Conservation (phyloP, 163 green algal species). For the Chlorella variabilis region DNA sequence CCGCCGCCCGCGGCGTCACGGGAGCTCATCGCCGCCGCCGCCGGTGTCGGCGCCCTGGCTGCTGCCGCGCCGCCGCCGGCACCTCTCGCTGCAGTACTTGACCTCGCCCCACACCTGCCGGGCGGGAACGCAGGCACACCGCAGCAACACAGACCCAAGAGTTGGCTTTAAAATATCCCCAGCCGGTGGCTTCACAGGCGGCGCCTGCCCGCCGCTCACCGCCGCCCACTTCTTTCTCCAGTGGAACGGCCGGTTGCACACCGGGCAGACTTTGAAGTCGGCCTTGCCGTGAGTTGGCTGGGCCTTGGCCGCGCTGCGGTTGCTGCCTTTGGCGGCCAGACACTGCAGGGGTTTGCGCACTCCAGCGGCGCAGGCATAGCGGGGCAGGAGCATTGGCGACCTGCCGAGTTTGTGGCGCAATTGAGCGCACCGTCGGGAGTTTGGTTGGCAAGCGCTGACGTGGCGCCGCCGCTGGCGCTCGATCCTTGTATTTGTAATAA, state of each 20-base stretch:
- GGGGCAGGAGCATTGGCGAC: no score
- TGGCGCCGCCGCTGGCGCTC: no score
- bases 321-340: not conserved
- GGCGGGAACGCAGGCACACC: not conserved
- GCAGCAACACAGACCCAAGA: no score
- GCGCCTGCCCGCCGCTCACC: no score
- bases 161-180: no score
- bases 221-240: slow-evolving; percentile 29
- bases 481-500: no score
- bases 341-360: no score
- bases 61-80: slow-evolving; percentile 7
- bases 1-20: not conserved
- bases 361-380: no score
- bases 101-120: slow-evolving; percentile 19
- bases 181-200: no score
- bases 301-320: not conserved
- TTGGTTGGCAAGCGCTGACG: no score
- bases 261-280: not conserved
- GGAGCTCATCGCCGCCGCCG: not conserved
- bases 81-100: slow-evolving; percentile 29
- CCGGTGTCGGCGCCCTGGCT: not conserved
- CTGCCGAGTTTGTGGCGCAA: no score
- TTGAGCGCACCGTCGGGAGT: no score
- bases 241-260: slow-evolving; percentile 5
- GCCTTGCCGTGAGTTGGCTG: not conserved